Evolutionary conservation across 176 grass and related monocot species (phyloP).

Genomic region (Aegilops tauschii): DNA sequence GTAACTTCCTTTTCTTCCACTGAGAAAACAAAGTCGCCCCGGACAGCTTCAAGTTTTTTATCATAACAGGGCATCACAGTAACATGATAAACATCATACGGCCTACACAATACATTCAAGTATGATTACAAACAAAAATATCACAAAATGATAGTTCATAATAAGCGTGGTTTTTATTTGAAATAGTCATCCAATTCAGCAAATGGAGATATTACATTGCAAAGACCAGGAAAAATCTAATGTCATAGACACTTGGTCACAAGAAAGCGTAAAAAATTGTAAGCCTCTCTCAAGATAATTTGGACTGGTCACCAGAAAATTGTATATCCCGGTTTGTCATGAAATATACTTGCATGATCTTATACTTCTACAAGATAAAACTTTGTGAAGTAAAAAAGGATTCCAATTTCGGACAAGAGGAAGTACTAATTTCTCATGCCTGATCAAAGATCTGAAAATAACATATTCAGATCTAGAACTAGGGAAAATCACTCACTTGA

Average conservation of each 20-base stretch:
- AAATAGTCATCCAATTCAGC: background rate
- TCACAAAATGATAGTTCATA: background rate
- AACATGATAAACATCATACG: conserved; percentile 80
- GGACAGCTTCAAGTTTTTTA: conserved; percentile 92
- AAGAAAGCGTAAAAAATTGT: background rate
- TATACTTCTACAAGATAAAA: background rate
- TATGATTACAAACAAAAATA: background rate
- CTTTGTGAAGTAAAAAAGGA: background rate
- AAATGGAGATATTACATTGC: background rate
- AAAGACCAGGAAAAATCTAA: background rate
- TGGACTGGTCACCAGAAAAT: background rate
- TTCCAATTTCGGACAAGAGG: background rate
- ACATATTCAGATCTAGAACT: conserved; percentile 12
- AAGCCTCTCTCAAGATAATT: background rate
- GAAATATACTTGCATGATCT: background rate
- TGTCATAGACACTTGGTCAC: background rate
- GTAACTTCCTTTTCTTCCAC: conserved; percentile 66
- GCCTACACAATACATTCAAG: conserved; percentile 33
- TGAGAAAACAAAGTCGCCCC: conserved; percentile 80
- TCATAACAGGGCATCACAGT: conserved; percentile 99
- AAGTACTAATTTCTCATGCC: background rate
- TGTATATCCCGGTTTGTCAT: background rate
- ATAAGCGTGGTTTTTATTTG: background rate
- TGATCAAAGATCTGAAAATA: conserved; percentile 16
- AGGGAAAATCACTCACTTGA: conserved; percentile 52